Percentiles rank a stretch among this genome's conserved stretches.
Conservation (phyloP, 2,329 filamentous ascomycete species). For the Colletotrichum melonis region DNA sequence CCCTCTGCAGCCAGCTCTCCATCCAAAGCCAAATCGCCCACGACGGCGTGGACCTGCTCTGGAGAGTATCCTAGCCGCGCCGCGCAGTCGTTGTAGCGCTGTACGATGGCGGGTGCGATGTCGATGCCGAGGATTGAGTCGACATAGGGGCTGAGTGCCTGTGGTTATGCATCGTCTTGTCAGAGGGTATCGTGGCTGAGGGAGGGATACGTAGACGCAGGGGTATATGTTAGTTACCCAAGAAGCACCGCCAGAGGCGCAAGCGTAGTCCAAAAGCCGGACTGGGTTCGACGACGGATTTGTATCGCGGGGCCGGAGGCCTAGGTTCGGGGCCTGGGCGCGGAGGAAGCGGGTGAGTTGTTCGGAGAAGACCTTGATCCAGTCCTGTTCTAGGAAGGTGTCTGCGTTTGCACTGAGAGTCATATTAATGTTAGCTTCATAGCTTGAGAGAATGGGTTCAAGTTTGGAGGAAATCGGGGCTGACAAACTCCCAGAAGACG, state of each 20-base stretch:
- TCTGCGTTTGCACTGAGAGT: slow-evolving; percentile 25
- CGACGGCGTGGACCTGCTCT: slow-evolving; percentile 44
- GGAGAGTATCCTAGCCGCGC: slow-evolving; percentile 38
- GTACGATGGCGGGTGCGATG: slow-evolving; percentile 46
- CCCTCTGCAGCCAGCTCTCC: slow-evolving; percentile 36
- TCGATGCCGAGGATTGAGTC: slow-evolving; percentile 47
- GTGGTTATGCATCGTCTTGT: background rate
- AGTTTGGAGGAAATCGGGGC: background rate
- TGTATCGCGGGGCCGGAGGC: slow-evolving; percentile 2
- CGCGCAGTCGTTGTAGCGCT: slow-evolving; percentile 45
- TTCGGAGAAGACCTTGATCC: slow-evolving; percentile 33
- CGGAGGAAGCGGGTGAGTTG: slow-evolving; percentile 32
- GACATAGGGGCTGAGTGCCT: slow-evolving; percentile 47
- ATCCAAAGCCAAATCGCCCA: slow-evolving; percentile 44
- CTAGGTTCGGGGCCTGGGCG: slow-evolving; percentile 23
- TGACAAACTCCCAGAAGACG: slow-evolving; percentile 33
- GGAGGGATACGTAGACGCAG: background rate
- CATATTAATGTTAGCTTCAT: background rate
- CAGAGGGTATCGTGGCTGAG: too few relatives aligned
- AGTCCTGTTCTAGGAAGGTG: slow-evolving; percentile 31
- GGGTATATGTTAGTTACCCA: slow-evolving; percentile 7
- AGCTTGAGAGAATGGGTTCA: background rate
- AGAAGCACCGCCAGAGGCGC: slow-evolving; percentile 35
- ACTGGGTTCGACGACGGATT: slow-evolving; percentile 8
- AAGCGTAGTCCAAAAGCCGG: slow-evolving; percentile 38